phyloP scores from a whole-genome alignment of 1,284 basidiomycete genomes.

The Apiotrichum gamsii region DNA sequence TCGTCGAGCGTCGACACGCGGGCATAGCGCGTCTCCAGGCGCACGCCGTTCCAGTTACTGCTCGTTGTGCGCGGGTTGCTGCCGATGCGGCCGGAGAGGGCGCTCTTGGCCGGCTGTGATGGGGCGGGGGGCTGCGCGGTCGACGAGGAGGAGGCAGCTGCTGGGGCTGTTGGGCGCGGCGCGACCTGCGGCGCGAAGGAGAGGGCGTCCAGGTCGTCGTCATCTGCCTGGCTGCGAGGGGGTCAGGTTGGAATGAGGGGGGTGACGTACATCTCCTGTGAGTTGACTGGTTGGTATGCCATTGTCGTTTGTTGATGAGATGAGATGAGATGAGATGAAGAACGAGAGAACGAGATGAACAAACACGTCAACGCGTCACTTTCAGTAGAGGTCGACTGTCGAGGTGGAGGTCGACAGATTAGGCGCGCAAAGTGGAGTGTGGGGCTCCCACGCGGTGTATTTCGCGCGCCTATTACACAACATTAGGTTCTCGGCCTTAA shows the following conservation, averaged over 20 bases:
- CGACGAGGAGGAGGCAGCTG: neutral
- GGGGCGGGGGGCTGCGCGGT: slow-evolving; percentile 4
- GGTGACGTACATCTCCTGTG: slow-evolving; percentile 31
- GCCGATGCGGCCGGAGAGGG: slow-evolving; percentile 68
- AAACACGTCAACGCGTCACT: too few relatives aligned
- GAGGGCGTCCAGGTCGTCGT: slow-evolving; percentile 46
- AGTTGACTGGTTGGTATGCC: slow-evolving; percentile 26
- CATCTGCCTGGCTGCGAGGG: slow-evolving; percentile 43
- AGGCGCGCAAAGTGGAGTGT: too few relatives aligned
- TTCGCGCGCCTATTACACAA: too few relatives aligned
- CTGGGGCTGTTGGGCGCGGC: neutral
- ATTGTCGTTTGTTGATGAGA: slow-evolving; percentile 14
- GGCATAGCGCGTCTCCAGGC: slow-evolving; percentile 75
- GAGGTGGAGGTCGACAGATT: too few relatives aligned
- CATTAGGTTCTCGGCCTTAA: too few relatives aligned
- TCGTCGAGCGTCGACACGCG: slow-evolving; percentile 84
- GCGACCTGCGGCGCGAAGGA: slow-evolving; percentile 32
- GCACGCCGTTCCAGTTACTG: slow-evolving; percentile 59
- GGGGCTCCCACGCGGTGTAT: too few relatives aligned
- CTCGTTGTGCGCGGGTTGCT: slow-evolving; percentile 42
- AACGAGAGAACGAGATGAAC: too few relatives aligned
- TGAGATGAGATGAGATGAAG: neutral
- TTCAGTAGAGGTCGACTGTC: too few relatives aligned
- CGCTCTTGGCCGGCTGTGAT: neutral
- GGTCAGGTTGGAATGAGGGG: neutral